Evolutionary conservation across 164 flowering plant species (phyloP), one percentile per base, ranked within the genome.

Genomic region (Magnolia changhungtana): DNA sequence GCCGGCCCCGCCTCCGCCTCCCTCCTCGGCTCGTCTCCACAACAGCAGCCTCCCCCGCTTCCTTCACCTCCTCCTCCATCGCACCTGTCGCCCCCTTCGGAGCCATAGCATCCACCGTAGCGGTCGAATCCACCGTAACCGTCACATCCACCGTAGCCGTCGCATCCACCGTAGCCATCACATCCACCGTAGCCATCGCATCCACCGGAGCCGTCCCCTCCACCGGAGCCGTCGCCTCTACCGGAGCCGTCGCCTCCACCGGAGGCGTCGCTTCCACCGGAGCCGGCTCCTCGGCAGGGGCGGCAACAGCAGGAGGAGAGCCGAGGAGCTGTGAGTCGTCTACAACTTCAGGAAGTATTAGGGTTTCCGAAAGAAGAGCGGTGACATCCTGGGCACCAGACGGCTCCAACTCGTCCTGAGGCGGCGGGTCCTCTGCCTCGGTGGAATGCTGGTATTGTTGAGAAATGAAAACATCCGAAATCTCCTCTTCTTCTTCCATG

Each of bases 1-100:
- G 93, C 79, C 95, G 82, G 7, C 96, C 97, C 20, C 97, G 87
- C 84, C 82, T 89, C 72, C 89, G 78, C 86, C 85, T 92, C 77
- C 74, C 87, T 0, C 78, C 76, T 18, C 71, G 18, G 16, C n/a
- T 6, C 29, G 71, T 8, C 71, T 68, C 71, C 21, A 20, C 67
- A 13, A 68, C 51, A 19, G 29, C 71, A 13, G 71, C 8, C 71
- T 68, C 71, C 37, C 9, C 29, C 14, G 71, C 50, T 14, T 68
- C 71, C 71, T 68, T 68, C 50, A 16, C 71, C 67, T 20, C 67
- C 23, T 27, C 71, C 49, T 31, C 31, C 45, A 68, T 50, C n/a
- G 11, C 16, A 4, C 7, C 50, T 14, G 11, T 31, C n/a, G 13
- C 50, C 50, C 6, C 71, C n/a, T 5, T 19, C 50, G 18, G 19